Conservation (phyloP, 129 eudicot species). For the Artemisia argyi region DNA sequence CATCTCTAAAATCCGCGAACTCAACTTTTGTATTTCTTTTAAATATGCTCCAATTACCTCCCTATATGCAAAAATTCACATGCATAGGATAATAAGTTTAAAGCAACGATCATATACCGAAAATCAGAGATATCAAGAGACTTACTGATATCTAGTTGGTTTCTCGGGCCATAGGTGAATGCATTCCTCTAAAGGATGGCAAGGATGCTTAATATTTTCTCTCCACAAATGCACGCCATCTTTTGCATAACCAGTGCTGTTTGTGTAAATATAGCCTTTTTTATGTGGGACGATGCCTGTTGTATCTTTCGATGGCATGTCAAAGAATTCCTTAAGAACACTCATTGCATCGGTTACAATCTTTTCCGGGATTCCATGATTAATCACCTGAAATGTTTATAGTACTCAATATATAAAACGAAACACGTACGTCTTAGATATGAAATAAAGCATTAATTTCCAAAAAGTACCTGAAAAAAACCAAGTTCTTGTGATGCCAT, state of each 20-base stretch:
- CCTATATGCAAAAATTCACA: slow-evolving; percentile 32
- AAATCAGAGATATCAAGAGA: background rate
- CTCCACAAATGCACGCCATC: slow-evolving; percentile 81
- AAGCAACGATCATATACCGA: background rate
- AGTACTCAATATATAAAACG: background rate
- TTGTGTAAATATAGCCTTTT: slow-evolving; percentile 49
- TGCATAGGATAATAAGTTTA: background rate
- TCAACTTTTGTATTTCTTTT: slow-evolving; percentile 43
- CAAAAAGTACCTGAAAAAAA: slow-evolving; percentile 57
- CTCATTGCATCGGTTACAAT: slow-evolving; percentile 30
- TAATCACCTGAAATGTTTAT: slow-evolving; percentile 47
- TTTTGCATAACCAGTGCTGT: slow-evolving; percentile 36
- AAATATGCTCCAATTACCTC: slow-evolving; percentile 46
- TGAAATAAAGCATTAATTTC: background rate
- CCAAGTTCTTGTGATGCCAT: slow-evolving; percentile 58
- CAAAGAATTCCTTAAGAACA: slow-evolving; percentile 57
- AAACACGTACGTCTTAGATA: background rate
- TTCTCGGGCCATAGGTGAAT: slow-evolving; percentile 56
- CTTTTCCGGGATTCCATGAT: slow-evolving; percentile 63
- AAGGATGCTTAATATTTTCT: slow-evolving; percentile 67
- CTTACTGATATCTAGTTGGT: slow-evolving; percentile 59
- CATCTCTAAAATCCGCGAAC: slow-evolving; percentile 54
- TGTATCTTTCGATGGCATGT: slow-evolving; percentile 48
- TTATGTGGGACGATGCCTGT: slow-evolving; percentile 12
- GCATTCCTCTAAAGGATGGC: slow-evolving; percentile 63